Conservation (phyloP, 768 basidiomycete species). For the Kwoniella mangroviensis region DNA sequence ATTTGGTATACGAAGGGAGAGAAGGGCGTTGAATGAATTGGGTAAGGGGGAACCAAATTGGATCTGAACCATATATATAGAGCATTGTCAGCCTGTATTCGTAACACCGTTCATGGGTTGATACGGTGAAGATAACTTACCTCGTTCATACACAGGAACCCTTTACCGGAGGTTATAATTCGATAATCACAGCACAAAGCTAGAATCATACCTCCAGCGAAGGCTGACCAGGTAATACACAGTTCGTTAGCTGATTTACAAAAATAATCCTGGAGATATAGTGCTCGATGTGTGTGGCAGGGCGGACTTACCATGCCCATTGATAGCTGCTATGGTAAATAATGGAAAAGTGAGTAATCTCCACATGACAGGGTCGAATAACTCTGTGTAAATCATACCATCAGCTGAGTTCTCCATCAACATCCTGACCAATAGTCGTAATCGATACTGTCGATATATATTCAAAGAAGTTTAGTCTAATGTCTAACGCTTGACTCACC, state of each 20-base stretch:
- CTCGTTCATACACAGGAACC: slow-evolving; percentile 94
- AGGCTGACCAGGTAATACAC: slow-evolving; percentile 61
- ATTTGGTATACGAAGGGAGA: slow-evolving; percentile 70
- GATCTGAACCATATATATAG: slow-evolving; percentile 53
- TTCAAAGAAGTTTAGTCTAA: background rate
- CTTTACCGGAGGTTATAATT: slow-evolving; percentile 82
- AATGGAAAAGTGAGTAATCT: slow-evolving; percentile 64
- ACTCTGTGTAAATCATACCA: slow-evolving; percentile 60
- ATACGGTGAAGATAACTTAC: slow-evolving; percentile 56
- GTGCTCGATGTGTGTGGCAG: no score
- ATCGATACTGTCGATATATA: no score
- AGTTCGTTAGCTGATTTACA: background rate
- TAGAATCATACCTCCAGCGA: slow-evolving; percentile 80
- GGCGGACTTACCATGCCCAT: slow-evolving; percentile 54
- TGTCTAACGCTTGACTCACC: slow-evolving; percentile 48
- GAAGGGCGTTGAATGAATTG: slow-evolving; percentile 68
- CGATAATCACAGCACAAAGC: slow-evolving; percentile 85
- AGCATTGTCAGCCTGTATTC: background rate
- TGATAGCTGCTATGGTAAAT: slow-evolving; percentile 52
- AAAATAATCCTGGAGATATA: background rate
- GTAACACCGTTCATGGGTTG: background rate
- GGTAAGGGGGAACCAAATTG: slow-evolving; percentile 85
- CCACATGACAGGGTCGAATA: slow-evolving; percentile 73
- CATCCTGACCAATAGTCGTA: no score
- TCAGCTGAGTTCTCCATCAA: background rate